Evolutionary conservation across 2,329 filamentous ascomycete genomes (phyloP).

Genomic region (Diaporthe longicolla): DNA sequence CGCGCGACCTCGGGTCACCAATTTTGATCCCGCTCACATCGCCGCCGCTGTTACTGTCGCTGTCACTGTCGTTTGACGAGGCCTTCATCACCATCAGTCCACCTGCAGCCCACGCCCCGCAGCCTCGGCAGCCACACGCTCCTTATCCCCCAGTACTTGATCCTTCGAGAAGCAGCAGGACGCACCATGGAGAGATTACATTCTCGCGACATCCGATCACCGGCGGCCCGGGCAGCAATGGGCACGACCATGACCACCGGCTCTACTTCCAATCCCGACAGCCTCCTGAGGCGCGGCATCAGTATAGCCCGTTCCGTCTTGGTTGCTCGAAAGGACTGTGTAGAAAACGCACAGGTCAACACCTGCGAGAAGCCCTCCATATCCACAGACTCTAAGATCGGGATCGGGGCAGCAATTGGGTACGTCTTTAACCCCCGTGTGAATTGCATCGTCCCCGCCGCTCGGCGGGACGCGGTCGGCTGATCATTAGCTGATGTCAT

Average conservation of each 20-base stretch:
- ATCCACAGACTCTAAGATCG: conserved; percentile 36
- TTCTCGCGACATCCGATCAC: conserved; percentile 34
- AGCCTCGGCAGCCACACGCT: conserved; percentile 21
- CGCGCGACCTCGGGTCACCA: background rate
- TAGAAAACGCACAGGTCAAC: conserved; percentile 27
- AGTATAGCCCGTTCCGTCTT: conserved; percentile 39
- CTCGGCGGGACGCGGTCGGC: background rate
- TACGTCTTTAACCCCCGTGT: conserved; percentile 23
- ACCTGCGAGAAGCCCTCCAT: conserved; percentile 42
- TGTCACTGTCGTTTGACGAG: background rate
- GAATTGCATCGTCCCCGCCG: background rate
- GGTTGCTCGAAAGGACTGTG: conserved; percentile 28
- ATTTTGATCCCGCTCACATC: conserved; percentile 14
- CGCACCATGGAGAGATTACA: conserved; percentile 39
- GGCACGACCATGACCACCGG: conserved; percentile 15
- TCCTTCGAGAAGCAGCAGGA: background rate
- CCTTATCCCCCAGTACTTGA: conserved; percentile 4
- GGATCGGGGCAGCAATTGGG: conserved; percentile 39
- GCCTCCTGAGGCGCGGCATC: conserved; percentile 35
- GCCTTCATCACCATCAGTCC: background rate
- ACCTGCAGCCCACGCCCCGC: background rate
- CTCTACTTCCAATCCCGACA: background rate
- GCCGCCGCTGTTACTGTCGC: conserved; percentile 4
- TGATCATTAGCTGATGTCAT: background rate
- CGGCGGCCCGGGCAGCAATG: conserved; percentile 23